Evolutionary conservation across 768 basidiomycete genomes (phyloP), one percentile per base, ranked within the genome.

Genomic region (Strobilomyces echinocephalus): DNA sequence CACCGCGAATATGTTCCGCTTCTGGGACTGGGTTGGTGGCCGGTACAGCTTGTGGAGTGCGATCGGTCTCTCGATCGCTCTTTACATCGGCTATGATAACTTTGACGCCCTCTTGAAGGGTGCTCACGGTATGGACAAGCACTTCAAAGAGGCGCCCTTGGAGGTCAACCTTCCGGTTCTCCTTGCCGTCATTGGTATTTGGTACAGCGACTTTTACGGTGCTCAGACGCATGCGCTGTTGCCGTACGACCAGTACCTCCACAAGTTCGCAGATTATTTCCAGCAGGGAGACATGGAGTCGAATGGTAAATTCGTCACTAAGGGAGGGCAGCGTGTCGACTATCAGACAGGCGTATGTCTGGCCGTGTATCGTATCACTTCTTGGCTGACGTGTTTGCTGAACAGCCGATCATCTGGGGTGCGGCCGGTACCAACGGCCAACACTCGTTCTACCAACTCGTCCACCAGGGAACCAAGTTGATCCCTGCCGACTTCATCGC

Each of bases 21-120:
- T 99, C 83, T 99, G 95, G 95, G 97, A 98, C 73, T 99, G 97
- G 97, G 97, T 99, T 58, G 97, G 97, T 57, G 97, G 97, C 26
- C 84, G 95, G 58, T 99, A 99, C 81, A 93, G 89, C 63, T 79
- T 99, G 59, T 98, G 97, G 95, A 94, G 91, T 57, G 95, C 97
- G 30, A 97, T 99, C 62, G 97, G 97, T 54, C 79, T 98, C 54
- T 90, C 91, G 42, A 98, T 99, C 72, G 89, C 91, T 36, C 76
- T 98, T 47, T 87, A 85, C 43, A 89, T 98, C 63, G 97, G 97
- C 4, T 97, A 84, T 68, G 89, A 97, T 35, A 90, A 95, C 78
- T 98, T 98, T 69, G 87, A 90, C 69, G 74, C 88, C 67, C 76
- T 98, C 54, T 79, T 98, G 58, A 79, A 82, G 63, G 97, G 95